Evolutionary conservation across 2,329 filamentous ascomycete genomes (phyloP).

Genomic region (Trichoderma lentiforme): DNA sequence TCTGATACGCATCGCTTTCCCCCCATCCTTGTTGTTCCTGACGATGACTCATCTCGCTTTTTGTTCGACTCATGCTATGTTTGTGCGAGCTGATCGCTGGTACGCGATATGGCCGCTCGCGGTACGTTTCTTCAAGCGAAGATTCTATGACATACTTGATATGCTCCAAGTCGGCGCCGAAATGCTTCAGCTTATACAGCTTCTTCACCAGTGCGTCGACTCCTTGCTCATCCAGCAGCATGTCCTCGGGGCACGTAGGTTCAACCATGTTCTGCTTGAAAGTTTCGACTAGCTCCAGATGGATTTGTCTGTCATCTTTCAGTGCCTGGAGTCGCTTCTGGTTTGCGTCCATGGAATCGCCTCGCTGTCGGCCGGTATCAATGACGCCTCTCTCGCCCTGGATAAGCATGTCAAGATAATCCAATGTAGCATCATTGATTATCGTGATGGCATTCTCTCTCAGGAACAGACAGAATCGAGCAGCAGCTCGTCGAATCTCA

Average conservation of each 20-base stretch:
- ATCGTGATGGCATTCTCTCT: not conserved
- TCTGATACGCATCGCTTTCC: too few relatives aligned
- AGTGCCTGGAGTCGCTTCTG: slow-evolving; percentile 13
- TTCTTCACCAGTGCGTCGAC: slow-evolving; percentile 1
- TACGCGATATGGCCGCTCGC: slow-evolving; percentile 11
- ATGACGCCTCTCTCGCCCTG: not conserved
- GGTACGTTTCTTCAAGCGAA: not conserved
- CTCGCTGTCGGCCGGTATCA: not conserved
- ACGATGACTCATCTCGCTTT: not conserved
- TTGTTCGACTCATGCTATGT: not conserved
- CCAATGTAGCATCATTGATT: slow-evolving; percentile 10
- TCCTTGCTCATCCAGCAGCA: slow-evolving; percentile 9
- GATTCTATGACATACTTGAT: slow-evolving; percentile 10
- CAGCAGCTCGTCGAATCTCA: slow-evolving; percentile 6
- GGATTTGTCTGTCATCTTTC: slow-evolving; percentile 1
- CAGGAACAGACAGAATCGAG: slow-evolving; percentile 7
- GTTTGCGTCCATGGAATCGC: not conserved
- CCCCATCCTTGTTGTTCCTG: not conserved
- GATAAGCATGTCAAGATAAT: slow-evolving; percentile 15
- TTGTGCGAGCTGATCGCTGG: not conserved
- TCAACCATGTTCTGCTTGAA: slow-evolving; percentile 18
- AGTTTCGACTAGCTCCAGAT: slow-evolving; percentile 20
- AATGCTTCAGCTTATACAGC: slow-evolving; percentile 5
- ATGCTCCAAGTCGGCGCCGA: not conserved
- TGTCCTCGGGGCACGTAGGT: not conserved